Evolutionary conservation across 2,329 filamentous ascomycete genomes (phyloP).

Genomic region (Sporothrix humicola): DNA sequence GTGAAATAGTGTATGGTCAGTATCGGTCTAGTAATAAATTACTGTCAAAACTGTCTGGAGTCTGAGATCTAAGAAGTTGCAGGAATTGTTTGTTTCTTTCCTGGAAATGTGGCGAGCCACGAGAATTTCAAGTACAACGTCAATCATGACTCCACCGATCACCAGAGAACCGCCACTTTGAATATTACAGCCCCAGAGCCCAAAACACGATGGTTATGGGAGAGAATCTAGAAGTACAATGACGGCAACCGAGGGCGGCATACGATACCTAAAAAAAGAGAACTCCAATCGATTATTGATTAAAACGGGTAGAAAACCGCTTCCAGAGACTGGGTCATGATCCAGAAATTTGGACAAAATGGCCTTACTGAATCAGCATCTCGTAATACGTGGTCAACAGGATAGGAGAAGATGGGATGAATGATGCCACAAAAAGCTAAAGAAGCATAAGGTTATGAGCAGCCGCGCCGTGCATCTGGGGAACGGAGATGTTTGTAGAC

Average conservation of each 20-base stretch:
- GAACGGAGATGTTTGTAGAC: not conserved
- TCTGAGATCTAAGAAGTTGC: not conserved
- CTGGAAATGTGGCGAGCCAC: conserved; percentile 7
- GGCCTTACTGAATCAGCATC: not conserved
- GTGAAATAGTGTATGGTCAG: not conserved
- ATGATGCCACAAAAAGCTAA: not conserved
- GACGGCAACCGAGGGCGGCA: not conserved
- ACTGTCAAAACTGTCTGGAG: not conserved
- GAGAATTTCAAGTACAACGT: not conserved
- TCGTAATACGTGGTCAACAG: not conserved
- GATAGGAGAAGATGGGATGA: not conserved
- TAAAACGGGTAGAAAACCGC: not conserved
- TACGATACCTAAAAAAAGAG: conserved; percentile 13
- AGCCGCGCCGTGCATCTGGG: conserved; percentile 1
- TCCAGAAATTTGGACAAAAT: not conserved
- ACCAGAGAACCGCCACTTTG: not conserved
- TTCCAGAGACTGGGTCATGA: not conserved
- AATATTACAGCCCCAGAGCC: not conserved
- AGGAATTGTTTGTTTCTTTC: not conserved
- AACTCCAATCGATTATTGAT: not conserved
- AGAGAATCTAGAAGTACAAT: not conserved
- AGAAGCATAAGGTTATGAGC: conserved; percentile 15
- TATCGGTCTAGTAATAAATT: not conserved
- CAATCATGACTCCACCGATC: not conserved
- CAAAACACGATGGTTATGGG: not conserved